phyloP scores from a whole-genome alignment of 2,329 filamentous ascomycete species.

The Colletotrichum sublineola region DNA sequence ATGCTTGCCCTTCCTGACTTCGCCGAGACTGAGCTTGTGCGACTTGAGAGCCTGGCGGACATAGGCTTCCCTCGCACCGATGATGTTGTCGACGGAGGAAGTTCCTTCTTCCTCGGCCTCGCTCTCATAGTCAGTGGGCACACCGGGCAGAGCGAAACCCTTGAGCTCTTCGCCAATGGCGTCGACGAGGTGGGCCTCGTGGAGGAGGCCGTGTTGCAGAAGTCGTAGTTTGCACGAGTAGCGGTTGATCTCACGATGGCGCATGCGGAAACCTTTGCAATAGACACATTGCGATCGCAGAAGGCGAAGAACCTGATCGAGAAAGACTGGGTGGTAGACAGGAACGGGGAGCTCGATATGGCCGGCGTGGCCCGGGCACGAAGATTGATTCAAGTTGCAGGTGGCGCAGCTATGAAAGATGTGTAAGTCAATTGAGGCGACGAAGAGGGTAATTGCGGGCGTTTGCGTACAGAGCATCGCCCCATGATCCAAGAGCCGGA shows the following conservation, averaged over 20 bases:
- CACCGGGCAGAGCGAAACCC: conserved; percentile 56
- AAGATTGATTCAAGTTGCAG: conserved; percentile 84
- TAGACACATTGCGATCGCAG: conserved; percentile 91
- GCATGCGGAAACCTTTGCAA: conserved; percentile 87
- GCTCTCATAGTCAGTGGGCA: conserved; percentile 61
- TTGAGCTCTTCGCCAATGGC: conserved; percentile 62
- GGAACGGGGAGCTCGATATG: conserved; percentile 95
- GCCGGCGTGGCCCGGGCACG: conserved; percentile 92
- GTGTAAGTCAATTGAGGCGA: conserved; percentile 39
- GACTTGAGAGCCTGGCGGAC: conserved; percentile 79
- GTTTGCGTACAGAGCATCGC: conserved; percentile 79
- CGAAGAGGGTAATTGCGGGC: conserved; percentile 1
- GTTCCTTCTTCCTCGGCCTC: conserved; percentile 76
- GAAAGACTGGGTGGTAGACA: conserved; percentile 96
- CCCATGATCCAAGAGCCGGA: conserved; percentile 89
- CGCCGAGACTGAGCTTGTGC: conserved; percentile 63
- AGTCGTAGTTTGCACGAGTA: conserved; percentile 88
- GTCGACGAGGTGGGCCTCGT: conserved; percentile 73
- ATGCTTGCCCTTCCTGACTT: conserved; percentile 77
- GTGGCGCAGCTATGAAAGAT: conserved; percentile 80
- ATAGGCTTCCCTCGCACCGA: conserved; percentile 71
- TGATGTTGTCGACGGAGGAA: conserved; percentile 63
- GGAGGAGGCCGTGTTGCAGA: conserved; percentile 84
- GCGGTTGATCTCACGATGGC: conserved; percentile 80
- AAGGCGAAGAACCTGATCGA: conserved; percentile 90